Percentiles rank a stretch among this genome's conserved stretches.
Evolutionary conservation across 2,329 filamentous ascomycete genomes (phyloP).

Genomic region (Talaromyces sp.): DNA sequence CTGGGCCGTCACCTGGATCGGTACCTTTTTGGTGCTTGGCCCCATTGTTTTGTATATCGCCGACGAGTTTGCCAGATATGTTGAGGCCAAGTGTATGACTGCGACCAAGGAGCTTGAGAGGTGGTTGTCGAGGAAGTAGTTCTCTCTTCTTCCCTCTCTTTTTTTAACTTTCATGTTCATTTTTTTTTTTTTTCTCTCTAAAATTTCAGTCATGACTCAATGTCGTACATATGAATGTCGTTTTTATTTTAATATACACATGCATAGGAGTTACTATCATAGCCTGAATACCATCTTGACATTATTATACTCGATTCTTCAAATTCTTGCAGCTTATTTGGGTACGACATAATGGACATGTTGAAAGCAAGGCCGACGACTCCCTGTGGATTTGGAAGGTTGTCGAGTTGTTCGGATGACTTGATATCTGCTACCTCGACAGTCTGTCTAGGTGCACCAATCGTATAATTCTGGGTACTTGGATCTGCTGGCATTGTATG

Average conservation of each 20-base stretch:
- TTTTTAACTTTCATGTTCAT: neutral
- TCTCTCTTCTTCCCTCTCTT: neutral
- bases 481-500: no score
- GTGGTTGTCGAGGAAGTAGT: neutral
- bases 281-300: neutral
- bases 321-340: no score
- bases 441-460: no score
- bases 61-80: neutral
- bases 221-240: neutral
- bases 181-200: neutral
- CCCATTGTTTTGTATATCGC: slow-evolving; percentile 4
- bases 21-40: neutral
- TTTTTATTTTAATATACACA: neutral
- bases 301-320: neutral
- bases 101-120: slow-evolving; percentile 1
- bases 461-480: no score
- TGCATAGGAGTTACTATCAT: neutral
- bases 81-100: neutral
- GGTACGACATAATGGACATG: no score
- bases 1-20: slow-evolving; percentile 4
- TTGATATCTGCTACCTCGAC: no score
- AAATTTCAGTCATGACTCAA: neutral
- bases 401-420: no score
- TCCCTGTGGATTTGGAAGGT: no score
- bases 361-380: no score